A percentile compares a stretch with the other conserved stretches of the same genome.
These are phyloP conservation scores for Solanum habrochaites DNA, from an alignment of 257 asterid species.

Conservation along the genomic window DNA sequence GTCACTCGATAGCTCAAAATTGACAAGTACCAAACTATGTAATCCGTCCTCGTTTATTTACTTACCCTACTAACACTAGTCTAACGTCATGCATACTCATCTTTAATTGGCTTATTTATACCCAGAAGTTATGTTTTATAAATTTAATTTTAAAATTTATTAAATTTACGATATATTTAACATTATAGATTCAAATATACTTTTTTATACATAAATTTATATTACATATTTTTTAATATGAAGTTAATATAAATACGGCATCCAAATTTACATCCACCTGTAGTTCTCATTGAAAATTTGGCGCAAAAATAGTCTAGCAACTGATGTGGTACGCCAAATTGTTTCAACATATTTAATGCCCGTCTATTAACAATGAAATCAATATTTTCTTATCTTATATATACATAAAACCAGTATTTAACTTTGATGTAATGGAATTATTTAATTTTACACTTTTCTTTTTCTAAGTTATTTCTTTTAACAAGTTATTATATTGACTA, in stretches of 20 bases:
- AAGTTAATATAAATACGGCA: neutral
- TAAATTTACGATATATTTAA: too few relatives aligned
- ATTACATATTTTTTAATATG: accelerated
- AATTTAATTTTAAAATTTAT: neutral
- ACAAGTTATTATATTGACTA: neutral
- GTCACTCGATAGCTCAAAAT: too few relatives aligned
- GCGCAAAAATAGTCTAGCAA: neutral
- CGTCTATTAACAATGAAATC: neutral
- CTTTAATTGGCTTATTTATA: too few relatives aligned
- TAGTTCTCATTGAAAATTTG: neutral
- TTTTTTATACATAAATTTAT: neutral
- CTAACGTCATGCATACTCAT: too few relatives aligned
- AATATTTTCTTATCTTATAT: neutral
- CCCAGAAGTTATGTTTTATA: neutral
- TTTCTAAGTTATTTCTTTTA: neutral
- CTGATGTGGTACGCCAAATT: neutral
- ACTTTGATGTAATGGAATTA: neutral
- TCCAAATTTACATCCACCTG: neutral
- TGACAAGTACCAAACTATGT: too few relatives aligned
- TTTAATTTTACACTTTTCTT: too few relatives aligned
- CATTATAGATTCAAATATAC: too few relatives aligned
- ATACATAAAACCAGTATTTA: neutral
- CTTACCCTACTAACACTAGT: too few relatives aligned
- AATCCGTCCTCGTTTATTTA: too few relatives aligned
- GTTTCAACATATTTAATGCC: neutral